Evolutionary conservation across 768 basidiomycete genomes (phyloP), one percentile per base, ranked within the genome.

Genomic region (Calvatia gigantea): DNA sequence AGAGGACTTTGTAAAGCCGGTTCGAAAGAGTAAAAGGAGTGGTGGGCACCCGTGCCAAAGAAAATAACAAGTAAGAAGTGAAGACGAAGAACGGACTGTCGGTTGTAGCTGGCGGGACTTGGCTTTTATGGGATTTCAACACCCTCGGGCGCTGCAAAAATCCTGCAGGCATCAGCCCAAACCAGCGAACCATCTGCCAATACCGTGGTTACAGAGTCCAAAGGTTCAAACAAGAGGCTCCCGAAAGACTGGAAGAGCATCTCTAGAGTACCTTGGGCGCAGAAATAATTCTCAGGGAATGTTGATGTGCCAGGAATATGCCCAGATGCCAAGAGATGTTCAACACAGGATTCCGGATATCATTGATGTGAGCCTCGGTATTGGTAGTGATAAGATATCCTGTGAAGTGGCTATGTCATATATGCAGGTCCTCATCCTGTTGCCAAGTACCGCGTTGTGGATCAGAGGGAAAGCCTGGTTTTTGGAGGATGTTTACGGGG

Each of bases 71-170:
- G 17, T 57, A 50, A 45, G 29, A 49, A 38, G 38, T 31, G 55
- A 55, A 54, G 17, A 53, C 21, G 42, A 59, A 58, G 50, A 48
- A 60, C 55, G 52, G 57, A 61, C 61, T 54, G 61, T 32, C 5
- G 17, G 6, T 42, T 52, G 6, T 6, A 21, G 41, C 17, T 32
- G 41, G 41, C 3, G 21, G 7, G 29, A 8, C 17, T 11, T 14
- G 25, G 42, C n/a, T 43, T 52, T 42, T 52, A 52, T 43, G 44
- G 41, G 17, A 23, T 52, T 25, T 44, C 21, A 7, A 8, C 7
- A 15, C 29, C 11, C 7, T 19, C 12, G 31, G 21, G 39, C 39
- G 31, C 41, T 38, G 48, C 21, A 37, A 4, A 15, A 23, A 21
- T 14, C 17, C 8, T 33, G 41, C 19, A 39, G 11, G 1, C n/a